A percentile compares a stretch with the other conserved stretches of the same genome.
These are phyloP conservation scores for Lizonia empirigonia DNA, from an alignment of 2,329 filamentous ascomycete genomes.

Conservation along the genomic window DNA sequence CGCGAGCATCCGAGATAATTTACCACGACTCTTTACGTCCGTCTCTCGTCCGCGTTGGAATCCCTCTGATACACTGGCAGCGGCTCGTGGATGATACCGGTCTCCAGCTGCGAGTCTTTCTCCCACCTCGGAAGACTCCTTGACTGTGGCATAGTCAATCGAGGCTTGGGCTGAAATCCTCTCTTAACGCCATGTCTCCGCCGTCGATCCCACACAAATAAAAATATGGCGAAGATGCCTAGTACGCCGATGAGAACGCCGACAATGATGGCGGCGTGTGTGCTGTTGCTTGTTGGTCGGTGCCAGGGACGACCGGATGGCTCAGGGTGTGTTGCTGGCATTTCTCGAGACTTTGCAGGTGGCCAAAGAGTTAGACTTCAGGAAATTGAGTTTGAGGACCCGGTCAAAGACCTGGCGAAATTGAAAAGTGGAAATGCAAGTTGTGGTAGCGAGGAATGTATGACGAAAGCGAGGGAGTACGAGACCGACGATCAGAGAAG, in stretches of 20 bases:
- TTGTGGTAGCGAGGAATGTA: background rate
- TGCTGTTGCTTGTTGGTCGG: constrained; percentile 3
- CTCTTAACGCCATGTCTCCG: constrained; percentile 6
- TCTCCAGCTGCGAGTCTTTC: constrained; percentile 12
- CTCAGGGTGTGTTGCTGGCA: constrained; percentile 9
- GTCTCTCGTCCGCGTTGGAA: background rate
- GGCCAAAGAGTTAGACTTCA: background rate
- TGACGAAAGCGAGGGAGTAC: constrained; percentile 3
- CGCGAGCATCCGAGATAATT: background rate
- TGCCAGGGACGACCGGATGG: background rate
- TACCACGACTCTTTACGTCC: background rate
- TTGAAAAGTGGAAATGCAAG: background rate
- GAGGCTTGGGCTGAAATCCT: background rate
- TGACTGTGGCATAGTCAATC: background rate
- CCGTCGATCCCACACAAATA: constrained; percentile 6
- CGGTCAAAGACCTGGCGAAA: background rate
- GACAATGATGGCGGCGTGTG: constrained; percentile 12
- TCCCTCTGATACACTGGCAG: constrained; percentile 18
- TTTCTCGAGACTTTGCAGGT: background rate
- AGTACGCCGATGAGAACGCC: constrained; percentile 10
- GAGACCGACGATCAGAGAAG: background rate
- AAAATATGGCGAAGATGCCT: background rate
- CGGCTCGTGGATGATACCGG: constrained; percentile 17
- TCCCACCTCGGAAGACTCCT: background rate
- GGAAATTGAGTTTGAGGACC: background rate